Percentiles rank a stretch among this genome's conserved stretches.
Evolutionary conservation across 2,329 filamentous ascomycete species (phyloP).

Genomic region (Pseudogymnoascus sp.): DNA sequence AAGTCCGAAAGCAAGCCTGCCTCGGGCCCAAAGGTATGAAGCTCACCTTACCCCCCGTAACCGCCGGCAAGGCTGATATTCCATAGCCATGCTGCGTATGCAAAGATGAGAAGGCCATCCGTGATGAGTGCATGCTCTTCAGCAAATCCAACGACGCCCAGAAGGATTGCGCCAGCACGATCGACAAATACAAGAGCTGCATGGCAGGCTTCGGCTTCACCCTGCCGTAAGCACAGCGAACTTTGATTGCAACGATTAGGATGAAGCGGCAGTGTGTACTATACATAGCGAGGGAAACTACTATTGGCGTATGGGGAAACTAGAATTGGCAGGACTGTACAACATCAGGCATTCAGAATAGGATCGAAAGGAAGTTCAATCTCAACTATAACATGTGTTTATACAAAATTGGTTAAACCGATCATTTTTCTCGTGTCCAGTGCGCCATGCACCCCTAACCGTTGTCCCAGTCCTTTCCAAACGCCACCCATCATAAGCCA

Average conservation of each 20-base stretch:
- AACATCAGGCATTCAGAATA: conserved; percentile 17
- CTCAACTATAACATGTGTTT: conserved; percentile 7
- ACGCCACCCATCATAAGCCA: neutral
- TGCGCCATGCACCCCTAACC: conserved; percentile 1
- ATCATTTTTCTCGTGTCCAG: neutral
- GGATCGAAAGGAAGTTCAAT: conserved; percentile 7
- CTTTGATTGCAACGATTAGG: neutral
- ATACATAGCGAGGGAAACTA: conserved; percentile 10
- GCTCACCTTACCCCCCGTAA: neutral
- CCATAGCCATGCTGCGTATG: conserved; percentile 93
- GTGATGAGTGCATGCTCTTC: conserved; percentile 99
- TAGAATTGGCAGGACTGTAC: conserved; percentile 18
- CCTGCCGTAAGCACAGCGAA: conserved; percentile 23
- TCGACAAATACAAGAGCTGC: conserved; percentile 80
- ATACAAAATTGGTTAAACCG: neutral
- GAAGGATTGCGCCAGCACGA: conserved; percentile 71
- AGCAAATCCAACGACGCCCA: conserved; percentile 75
- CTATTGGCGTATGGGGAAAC: conserved; percentile 9
- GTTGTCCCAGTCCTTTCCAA: neutral
- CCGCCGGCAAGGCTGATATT: conserved; percentile 5
- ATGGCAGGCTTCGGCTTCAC: conserved; percentile 93
- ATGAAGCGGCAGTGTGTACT: neutral
- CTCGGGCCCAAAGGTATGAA: conserved; percentile 20
- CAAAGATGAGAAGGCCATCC: conserved; percentile 83
- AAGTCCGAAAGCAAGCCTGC: conserved; percentile 20